These are phyloP conservation scores for Aspergillus pseudoglaucus DNA, from an alignment of 2,329 filamentous ascomycete genomes.

Conservation along the genomic window DNA sequence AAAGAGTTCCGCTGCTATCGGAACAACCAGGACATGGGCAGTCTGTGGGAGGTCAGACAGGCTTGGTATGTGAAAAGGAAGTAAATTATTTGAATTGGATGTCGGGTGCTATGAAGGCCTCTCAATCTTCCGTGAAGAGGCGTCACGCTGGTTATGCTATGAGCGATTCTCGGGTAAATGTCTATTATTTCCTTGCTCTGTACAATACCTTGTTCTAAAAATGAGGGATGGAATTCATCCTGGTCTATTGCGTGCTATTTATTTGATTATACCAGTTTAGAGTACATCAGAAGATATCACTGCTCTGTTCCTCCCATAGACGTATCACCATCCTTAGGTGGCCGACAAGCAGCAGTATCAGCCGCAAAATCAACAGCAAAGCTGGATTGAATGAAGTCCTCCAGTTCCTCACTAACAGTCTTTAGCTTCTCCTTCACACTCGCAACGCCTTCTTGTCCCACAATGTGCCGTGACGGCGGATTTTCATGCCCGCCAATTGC, in stretches of 20 bases:
- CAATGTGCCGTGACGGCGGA: slow-evolving; percentile 87
- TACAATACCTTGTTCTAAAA: too few species aligned
- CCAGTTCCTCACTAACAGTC: slow-evolving; percentile 90
- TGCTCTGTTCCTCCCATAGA: slow-evolving; percentile 7
- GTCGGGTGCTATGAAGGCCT: too few species aligned
- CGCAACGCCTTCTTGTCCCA: slow-evolving; percentile 78
- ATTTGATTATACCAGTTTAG: not conserved
- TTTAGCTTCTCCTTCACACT: slow-evolving; percentile 94
- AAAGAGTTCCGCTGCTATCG: slow-evolving; percentile 38
- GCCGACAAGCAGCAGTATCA: slow-evolving; percentile 22
- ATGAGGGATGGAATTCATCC: too few species aligned
- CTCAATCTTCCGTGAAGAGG: too few species aligned
- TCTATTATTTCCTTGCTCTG: too few species aligned
- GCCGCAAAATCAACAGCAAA: slow-evolving; percentile 62
- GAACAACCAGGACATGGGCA: slow-evolving; percentile 43
- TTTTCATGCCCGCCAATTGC: slow-evolving; percentile 95
- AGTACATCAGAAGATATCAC: slow-evolving; percentile 8
- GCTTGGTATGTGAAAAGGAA: slow-evolving; percentile 28
- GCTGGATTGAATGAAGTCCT: slow-evolving; percentile 91
- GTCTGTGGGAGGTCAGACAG: slow-evolving; percentile 39
- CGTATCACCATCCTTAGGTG: slow-evolving; percentile 12
- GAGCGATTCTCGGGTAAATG: too few species aligned
- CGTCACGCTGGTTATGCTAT: too few species aligned
- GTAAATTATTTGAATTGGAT: slow-evolving; percentile 4
- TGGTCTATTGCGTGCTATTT: too few species aligned